Conservation (phyloP, 129 eudicot genomes). For the Escallonia herrerae region DNA sequence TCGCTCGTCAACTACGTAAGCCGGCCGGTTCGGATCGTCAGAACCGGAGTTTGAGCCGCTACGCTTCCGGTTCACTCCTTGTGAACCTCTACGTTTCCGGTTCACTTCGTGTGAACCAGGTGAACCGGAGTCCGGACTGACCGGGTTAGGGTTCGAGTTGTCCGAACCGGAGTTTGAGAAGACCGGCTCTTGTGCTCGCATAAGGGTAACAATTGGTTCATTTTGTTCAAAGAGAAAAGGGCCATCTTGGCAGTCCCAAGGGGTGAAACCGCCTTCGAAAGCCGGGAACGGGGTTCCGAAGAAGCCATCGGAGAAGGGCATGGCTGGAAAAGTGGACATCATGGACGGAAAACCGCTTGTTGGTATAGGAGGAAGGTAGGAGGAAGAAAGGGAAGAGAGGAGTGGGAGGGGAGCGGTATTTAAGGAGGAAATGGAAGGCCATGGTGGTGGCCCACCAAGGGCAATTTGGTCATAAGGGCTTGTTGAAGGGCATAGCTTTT, state of each 20-base stretch:
- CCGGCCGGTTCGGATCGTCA: conserved; percentile 3
- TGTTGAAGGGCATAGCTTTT: conserved; percentile 29
- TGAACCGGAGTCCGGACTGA: not conserved
- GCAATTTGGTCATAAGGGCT: conserved; percentile 21
- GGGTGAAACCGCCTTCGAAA: conserved; percentile 37
- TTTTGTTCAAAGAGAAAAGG: conserved; percentile 20
- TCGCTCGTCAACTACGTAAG: conserved; percentile 35
- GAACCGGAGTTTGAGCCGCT: conserved; percentile 9
- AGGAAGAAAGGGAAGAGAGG: conserved; percentile 84
- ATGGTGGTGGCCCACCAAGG: conserved; percentile 24
- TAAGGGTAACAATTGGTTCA: conserved; percentile 13
- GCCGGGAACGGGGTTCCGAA: conserved; percentile 23
- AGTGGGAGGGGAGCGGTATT: conserved; percentile 51
- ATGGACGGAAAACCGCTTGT: conserved; percentile 44
- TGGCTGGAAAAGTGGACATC: conserved; percentile 45
- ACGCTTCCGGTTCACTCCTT: conserved; percentile 16
- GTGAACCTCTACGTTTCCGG: conserved; percentile 34
- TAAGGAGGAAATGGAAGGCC: conserved; percentile 26
- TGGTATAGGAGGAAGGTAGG: conserved; percentile 29
- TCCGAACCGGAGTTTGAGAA: conserved; percentile 45
- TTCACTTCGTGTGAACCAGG: conserved; percentile 9
- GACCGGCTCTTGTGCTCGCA: conserved; percentile 34
- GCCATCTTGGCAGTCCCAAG: conserved; percentile 51
- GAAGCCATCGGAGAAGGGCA: conserved; percentile 27
- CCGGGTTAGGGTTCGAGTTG: conserved; percentile 25